phyloP scores from a whole-genome alignment of 148 eudicot genomes.

The Fagopyrum esculentum region DNA sequence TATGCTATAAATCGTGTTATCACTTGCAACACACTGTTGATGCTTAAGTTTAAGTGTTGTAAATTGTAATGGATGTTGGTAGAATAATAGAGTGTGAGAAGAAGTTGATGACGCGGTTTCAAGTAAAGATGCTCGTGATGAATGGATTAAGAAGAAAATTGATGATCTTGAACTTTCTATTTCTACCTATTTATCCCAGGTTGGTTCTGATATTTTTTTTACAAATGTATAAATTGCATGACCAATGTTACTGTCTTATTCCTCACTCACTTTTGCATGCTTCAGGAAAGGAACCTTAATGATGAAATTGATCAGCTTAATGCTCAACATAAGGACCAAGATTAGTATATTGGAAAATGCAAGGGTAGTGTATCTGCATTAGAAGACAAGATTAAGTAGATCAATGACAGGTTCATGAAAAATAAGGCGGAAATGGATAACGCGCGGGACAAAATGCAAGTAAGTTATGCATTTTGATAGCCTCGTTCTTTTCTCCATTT shows the following conservation, averaged over 20 bases:
- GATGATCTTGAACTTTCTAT: constrained; percentile 64
- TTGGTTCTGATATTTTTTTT: constrained; percentile 13
- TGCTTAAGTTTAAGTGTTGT: too few species aligned
- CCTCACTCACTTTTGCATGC: too few species aligned
- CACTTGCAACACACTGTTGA: too few species aligned
- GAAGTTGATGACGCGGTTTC: constrained; percentile 85
- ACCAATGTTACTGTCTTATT: neutral
- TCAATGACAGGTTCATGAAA: constrained; percentile 42
- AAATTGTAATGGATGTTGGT: too few species aligned
- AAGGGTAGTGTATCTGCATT: constrained; percentile 34
- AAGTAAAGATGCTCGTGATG: constrained; percentile 80
- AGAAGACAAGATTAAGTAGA: too few species aligned
- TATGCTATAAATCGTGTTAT: too few species aligned
- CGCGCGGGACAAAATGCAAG: constrained; percentile 87
- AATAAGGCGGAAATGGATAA: constrained; percentile 62
- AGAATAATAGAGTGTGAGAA: constrained; percentile 87
- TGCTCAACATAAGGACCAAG: constrained; percentile 49
- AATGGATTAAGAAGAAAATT: constrained; percentile 87
- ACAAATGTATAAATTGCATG: neutral
- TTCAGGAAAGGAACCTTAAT: constrained; percentile 54
- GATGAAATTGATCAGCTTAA: constrained; percentile 62
- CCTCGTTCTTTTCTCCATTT: neutral
- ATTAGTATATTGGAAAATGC: constrained; percentile 43
- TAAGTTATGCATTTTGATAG: constrained; percentile 25
- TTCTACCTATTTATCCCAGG: constrained; percentile 62